These are phyloP conservation scores for Glycyrrhiza uralensis DNA, from an alignment of 306 rosid species.

Conservation along the genomic window DNA sequence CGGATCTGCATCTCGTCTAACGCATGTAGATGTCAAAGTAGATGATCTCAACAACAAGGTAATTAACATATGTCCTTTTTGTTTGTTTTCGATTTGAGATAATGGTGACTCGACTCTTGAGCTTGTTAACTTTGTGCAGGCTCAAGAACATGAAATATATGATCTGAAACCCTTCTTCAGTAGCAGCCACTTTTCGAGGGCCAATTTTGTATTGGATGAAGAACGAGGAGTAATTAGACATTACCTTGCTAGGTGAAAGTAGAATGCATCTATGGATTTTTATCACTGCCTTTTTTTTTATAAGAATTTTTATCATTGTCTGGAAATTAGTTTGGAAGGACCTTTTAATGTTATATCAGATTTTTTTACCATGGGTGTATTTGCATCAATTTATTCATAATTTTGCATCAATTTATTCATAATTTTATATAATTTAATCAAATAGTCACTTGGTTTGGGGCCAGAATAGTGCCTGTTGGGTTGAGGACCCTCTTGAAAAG, in stretches of 20 bases:
- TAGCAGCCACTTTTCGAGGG: conserved; percentile 59
- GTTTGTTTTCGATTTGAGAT: background rate
- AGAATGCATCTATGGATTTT: background rate
- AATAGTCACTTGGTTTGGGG: background rate
- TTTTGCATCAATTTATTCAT: background rate
- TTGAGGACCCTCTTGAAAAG: background rate
- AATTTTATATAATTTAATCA: background rate
- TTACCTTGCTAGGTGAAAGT: conserved; percentile 45
- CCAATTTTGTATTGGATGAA: conserved; percentile 68
- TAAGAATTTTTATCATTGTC: too few species aligned
- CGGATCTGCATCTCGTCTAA: conserved; percentile 60
- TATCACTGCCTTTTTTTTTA: background rate
- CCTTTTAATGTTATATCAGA: background rate
- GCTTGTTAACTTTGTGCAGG: conserved; percentile 51
- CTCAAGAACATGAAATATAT: conserved; percentile 81
- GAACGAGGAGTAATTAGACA: conserved; percentile 64
- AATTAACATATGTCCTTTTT: background rate
- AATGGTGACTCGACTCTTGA: background rate
- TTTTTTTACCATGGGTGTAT: background rate
- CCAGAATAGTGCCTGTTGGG: background rate
- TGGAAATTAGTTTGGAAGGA: background rate
- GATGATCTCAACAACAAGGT: conserved; percentile 76
- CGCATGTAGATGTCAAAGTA: conserved; percentile 65
- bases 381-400: too few species aligned
- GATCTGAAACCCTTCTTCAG: conserved; percentile 83